Percentiles rank a stretch among this genome's conserved stretches.
Conservation (phyloP, 306 rosid genomes). For the Prunus kanzakura region DNA sequence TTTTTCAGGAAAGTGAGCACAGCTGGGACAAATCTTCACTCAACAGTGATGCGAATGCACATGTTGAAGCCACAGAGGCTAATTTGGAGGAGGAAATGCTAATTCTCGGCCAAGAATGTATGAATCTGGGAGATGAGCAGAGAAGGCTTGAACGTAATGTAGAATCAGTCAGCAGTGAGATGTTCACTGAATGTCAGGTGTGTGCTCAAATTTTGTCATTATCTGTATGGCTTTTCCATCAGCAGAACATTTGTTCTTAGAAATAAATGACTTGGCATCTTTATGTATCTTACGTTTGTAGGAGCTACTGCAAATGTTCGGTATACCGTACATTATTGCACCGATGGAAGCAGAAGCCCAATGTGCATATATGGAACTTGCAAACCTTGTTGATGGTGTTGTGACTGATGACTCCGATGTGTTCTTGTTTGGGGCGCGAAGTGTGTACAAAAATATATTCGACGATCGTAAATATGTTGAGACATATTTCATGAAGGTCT, state of each 20-base stretch:
- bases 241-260: conserved; percentile 8
- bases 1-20: conserved; percentile 24
- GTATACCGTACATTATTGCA: conserved; percentile 92
- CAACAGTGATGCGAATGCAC: conserved; percentile 27
- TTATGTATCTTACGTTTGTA: conserved; percentile 30
- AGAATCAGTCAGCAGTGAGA: conserved; percentile 79
- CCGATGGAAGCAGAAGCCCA: conserved; percentile 99
- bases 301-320: conserved; percentile 98
- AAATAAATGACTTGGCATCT: conserved; percentile 15
- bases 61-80: conserved; percentile 33
- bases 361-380: conserved; percentile 84
- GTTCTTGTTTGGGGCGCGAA: conserved; percentile 82
- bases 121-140: conserved; percentile 66
- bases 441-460: conserved; percentile 93
- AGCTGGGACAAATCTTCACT: conserved; percentile 29
- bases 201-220: conserved; percentile 17
- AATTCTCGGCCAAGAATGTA: conserved; percentile 61
- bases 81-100: conserved; percentile 67
- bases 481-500: conserved; percentile 92
- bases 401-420: conserved; percentile 97
- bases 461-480: conserved; percentile 97
- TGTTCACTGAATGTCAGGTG: conserved; percentile 96
- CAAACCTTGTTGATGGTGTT: conserved; percentile 92
- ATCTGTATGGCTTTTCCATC: conserved; percentile 8
- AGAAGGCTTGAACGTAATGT: conserved; percentile 87